These are phyloP conservation scores for Aschersonia sp. DNA, from an alignment of 2,329 filamentous ascomycete species.

Conservation along the genomic window DNA sequence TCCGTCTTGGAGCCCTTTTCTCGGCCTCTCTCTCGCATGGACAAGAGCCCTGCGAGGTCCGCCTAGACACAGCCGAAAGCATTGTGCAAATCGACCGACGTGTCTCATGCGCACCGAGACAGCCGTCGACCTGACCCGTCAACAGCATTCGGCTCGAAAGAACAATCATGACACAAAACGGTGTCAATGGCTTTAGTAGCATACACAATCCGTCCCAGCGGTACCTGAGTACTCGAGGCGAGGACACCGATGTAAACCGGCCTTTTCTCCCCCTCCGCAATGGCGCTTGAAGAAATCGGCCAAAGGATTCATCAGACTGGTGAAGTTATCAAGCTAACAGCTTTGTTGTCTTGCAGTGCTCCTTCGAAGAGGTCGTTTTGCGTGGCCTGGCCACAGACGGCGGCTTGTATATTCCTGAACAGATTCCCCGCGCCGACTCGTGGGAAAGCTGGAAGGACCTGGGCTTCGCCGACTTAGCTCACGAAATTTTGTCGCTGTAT, in stretches of 20 bases:
- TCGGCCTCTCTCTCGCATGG: no score
- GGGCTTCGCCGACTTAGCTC: slow-evolving; percentile 69
- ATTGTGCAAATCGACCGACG: no score
- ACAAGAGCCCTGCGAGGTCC: no score
- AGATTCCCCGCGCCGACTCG: slow-evolving; percentile 40
- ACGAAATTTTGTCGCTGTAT: slow-evolving; percentile 75
- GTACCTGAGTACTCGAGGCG: slow-evolving; percentile 36
- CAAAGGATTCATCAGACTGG: neutral
- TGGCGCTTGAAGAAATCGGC: neutral
- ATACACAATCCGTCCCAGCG: slow-evolving; percentile 31
- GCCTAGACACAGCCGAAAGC: no score
- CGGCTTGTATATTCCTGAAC: slow-evolving; percentile 78
- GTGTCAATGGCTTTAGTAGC: slow-evolving; percentile 16
- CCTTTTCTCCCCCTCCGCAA: neutral
- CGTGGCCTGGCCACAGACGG: slow-evolving; percentile 80
- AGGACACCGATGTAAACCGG: slow-evolving; percentile 29
- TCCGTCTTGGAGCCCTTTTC: no score
- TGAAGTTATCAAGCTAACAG: neutral
- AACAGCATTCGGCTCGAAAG: neutral
- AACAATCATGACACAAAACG: slow-evolving; percentile 22
- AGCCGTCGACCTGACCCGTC: neutral
- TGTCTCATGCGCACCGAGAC: no score
- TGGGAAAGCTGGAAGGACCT: slow-evolving; percentile 55
- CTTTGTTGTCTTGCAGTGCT: slow-evolving; percentile 41
- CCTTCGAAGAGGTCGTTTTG: slow-evolving; percentile 81